These are phyloP conservation scores for Arthrinium puccinioides DNA, from an alignment of 2,329 filamentous ascomycete species.

Conservation along the genomic window DNA sequence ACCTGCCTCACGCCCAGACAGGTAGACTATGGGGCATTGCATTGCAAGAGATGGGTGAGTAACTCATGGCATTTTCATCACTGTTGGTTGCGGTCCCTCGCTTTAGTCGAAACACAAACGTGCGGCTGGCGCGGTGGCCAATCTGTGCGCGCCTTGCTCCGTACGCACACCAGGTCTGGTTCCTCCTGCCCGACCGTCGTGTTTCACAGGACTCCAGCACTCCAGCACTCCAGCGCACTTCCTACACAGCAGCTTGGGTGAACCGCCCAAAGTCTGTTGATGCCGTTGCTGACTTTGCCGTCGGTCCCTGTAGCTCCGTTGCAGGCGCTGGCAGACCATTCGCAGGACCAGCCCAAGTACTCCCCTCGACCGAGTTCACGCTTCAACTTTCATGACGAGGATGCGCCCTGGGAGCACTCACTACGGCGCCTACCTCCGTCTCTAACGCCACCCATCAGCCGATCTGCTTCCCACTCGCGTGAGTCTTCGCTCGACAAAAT, in stretches of 20 bases:
- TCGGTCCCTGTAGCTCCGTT: slow-evolving; percentile 42
- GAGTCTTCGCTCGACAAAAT: slow-evolving; percentile 53
- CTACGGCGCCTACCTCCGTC: slow-evolving; percentile 33
- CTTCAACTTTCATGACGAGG: slow-evolving; percentile 43
- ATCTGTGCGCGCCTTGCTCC: slow-evolving; percentile 5
- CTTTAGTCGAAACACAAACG: slow-evolving; percentile 4
- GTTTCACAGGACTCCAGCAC: slow-evolving; percentile 26
- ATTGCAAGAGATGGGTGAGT: slow-evolving; percentile 6
- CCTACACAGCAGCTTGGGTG: no score
- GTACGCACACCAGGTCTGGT: neutral
- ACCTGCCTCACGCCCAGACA: no score
- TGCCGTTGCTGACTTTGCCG: slow-evolving; percentile 16
- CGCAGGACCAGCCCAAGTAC: slow-evolving; percentile 44
- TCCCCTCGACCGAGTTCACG: slow-evolving; percentile 41
- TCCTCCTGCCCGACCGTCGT: slow-evolving; percentile 5
- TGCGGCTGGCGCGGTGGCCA: slow-evolving; percentile 2
- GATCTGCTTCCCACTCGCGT: slow-evolving; percentile 44
- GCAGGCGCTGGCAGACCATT: slow-evolving; percentile 50
- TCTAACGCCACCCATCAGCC: slow-evolving; percentile 30
- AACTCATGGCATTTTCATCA: no score
- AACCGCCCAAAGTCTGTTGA: slow-evolving; percentile 5
- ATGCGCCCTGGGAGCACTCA: slow-evolving; percentile 40
- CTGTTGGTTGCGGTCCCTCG: no score
- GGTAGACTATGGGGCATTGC: slow-evolving; percentile 4
- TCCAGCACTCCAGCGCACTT: no score